Percentiles rank a stretch among this genome's conserved stretches.
Evolutionary conservation across 2,329 filamentous ascomycete species (phyloP).

Genomic region (Sporothrix sp.): DNA sequence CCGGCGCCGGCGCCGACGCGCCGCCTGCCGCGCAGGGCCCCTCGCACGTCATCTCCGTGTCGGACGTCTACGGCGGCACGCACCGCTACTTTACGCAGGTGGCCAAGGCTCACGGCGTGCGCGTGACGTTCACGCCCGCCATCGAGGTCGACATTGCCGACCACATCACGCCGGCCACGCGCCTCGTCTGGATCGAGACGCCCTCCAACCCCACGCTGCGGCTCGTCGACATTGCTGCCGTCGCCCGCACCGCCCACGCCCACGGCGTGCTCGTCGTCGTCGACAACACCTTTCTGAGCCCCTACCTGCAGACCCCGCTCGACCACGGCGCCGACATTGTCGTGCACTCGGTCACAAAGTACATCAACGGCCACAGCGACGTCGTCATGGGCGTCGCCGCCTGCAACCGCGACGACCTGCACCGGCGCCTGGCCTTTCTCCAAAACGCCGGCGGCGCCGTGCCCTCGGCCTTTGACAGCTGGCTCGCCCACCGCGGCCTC

Average conservation of each 20-base stretch:
- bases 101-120: conserved; percentile 84
- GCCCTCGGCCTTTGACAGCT: conserved; percentile 90
- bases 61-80: conserved; percentile 95
- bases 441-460: conserved; percentile 97
- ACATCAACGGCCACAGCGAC: conserved; percentile 96
- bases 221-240: conserved; percentile 83
- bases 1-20: background rate
- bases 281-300: conserved; percentile 96
- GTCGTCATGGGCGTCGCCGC: conserved; percentile 97
- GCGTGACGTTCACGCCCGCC: conserved; percentile 86
- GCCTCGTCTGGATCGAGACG: conserved; percentile 93
- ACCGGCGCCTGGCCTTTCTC: conserved; percentile 71
- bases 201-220: conserved; percentile 91
- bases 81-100: conserved; percentile 99
- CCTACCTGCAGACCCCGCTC: conserved; percentile 93
- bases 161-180: conserved; percentile 81
- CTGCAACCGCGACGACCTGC: conserved; percentile 78
- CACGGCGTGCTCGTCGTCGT: conserved; percentile 94
- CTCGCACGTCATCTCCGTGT: conserved; percentile 91
- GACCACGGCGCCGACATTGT: conserved; percentile 94
- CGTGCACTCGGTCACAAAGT: conserved; percentile 95
- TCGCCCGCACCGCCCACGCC: conserved; percentile 72
- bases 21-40: conserved; percentile 32
- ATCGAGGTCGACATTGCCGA: conserved; percentile 81
- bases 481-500: conserved; percentile 92